phyloP scores from a whole-genome alignment of 306 rosid species.

The Malus fusca region DNA sequence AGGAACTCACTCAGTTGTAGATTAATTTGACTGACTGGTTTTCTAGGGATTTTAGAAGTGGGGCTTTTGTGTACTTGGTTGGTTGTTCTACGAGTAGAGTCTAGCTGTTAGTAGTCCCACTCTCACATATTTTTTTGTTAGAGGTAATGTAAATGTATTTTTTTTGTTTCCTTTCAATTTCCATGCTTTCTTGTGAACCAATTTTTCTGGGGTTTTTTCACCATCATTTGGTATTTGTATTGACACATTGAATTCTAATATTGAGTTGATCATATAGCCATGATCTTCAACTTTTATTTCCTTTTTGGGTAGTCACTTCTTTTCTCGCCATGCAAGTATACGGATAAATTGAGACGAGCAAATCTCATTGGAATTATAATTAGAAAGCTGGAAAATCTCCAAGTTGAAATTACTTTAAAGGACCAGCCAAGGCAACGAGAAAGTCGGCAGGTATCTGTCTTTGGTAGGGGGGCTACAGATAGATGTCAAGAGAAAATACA shows the following conservation, averaged over 20 bases:
- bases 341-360: neutral
- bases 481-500: slow-evolving; percentile 7
- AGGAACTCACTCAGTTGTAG: slow-evolving; percentile 78
- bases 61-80: slow-evolving; percentile 10
- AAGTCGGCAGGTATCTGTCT: neutral
- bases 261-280: neutral
- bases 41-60: slow-evolving; percentile 6
- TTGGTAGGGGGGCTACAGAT: neutral
- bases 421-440: neutral
- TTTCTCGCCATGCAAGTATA: no score
- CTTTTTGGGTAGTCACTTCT: neutral
- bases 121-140: neutral
- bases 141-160: slow-evolving; percentile 18
- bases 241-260: slow-evolving; percentile 3
- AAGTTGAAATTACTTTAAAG: slow-evolving; percentile 1
- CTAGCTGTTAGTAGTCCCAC: neutral
- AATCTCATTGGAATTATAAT: neutral
- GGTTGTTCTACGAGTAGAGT: slow-evolving; percentile 24
- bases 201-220: neutral
- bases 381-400: neutral
- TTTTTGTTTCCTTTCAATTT: neutral
- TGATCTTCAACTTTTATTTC: neutral
- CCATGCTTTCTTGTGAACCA: slow-evolving; percentile 19
- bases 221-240: neutral
- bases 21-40: slow-evolving; percentile 30